These are phyloP conservation scores for Potentilla sterilis DNA, from an alignment of 306 rosid genomes.

Conservation along the genomic window DNA sequence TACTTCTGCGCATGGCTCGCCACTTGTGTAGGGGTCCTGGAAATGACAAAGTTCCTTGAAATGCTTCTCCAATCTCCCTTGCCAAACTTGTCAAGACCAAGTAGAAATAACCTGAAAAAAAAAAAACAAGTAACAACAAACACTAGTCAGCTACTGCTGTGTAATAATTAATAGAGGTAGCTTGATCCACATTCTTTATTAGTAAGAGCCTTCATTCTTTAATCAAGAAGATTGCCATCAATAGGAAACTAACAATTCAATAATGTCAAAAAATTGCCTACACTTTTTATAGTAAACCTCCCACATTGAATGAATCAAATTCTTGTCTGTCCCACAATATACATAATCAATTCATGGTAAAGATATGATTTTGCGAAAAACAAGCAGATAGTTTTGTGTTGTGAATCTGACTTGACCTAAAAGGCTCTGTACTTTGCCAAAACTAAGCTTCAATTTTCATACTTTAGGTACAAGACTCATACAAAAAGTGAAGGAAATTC, in stretches of 20 bases:
- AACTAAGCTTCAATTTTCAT: neutral
- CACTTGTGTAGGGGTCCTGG: constrained; percentile 97
- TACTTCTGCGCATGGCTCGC: constrained; percentile 99
- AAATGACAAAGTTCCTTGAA: constrained; percentile 90
- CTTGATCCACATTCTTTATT: neutral
- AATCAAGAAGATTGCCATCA: neutral
- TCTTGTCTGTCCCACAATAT: neutral
- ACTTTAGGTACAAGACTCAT: neutral
- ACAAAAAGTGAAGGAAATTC: neutral
- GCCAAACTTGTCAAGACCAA: constrained; percentile 96
- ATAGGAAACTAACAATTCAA: neutral
- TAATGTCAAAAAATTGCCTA: neutral
- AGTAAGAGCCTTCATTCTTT: neutral
- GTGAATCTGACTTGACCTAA: constrained; percentile 6
- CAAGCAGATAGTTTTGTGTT: neutral
- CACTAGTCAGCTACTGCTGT: constrained; percentile 4
- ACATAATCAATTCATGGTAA: neutral
- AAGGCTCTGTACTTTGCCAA: neutral
- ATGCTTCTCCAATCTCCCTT: constrained; percentile 99
- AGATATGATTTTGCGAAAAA: neutral
- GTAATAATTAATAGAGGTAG: neutral
- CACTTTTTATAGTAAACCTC: neutral
- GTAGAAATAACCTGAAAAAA: constrained; percentile 74
- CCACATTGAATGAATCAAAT: constrained; percentile 4
- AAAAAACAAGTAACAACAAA: constrained; percentile 15